Evolutionary conservation across 495 filamentous ascomycete species (phyloP).

Genomic region (Astrocystis sublimbata): DNA sequence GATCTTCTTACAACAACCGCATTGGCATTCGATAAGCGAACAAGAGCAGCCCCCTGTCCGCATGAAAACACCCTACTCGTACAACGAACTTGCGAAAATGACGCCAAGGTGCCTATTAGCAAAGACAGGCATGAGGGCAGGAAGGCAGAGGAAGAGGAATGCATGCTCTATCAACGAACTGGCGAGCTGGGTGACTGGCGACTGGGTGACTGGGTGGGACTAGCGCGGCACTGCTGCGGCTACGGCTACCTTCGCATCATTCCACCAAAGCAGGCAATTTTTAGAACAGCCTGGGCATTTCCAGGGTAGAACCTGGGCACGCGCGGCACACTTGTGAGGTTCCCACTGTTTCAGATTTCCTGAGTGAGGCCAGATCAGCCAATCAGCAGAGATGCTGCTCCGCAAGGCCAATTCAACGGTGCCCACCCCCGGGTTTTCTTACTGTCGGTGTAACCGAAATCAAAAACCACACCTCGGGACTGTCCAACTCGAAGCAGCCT

Average conservation of each 20-base stretch:
- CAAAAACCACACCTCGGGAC: background rate
- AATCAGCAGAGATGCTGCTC: background rate
- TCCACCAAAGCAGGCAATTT: conserved; percentile 1
- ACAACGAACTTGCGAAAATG: too few relatives aligned
- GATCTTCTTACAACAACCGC: background rate
- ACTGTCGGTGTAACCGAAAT: conserved; percentile 10
- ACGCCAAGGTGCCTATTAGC: too few relatives aligned
- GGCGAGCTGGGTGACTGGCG: background rate
- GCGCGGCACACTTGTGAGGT: too few relatives aligned
- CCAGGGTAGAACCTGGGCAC: too few relatives aligned
- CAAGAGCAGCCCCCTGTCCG: background rate
- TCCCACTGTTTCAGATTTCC: conserved; percentile 10
- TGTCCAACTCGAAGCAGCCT: background rate
- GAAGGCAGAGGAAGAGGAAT: too few relatives aligned
- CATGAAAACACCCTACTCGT: too few relatives aligned
- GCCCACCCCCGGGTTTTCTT: background rate
- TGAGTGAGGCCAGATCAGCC: background rate
- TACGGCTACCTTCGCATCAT: background rate
- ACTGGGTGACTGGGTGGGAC: background rate
- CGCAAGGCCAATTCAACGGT: background rate
- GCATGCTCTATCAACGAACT: background rate
- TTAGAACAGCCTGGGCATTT: conserved; percentile 6
- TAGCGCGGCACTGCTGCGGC: background rate
- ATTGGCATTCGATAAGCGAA: background rate
- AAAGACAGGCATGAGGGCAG: too few relatives aligned